Percentiles rank a stretch among this genome's conserved stretches.
phyloP scores from a whole-genome alignment of 2,329 filamentous ascomycete species.

The Teratosphaeria pseudoeucalypti region DNA sequence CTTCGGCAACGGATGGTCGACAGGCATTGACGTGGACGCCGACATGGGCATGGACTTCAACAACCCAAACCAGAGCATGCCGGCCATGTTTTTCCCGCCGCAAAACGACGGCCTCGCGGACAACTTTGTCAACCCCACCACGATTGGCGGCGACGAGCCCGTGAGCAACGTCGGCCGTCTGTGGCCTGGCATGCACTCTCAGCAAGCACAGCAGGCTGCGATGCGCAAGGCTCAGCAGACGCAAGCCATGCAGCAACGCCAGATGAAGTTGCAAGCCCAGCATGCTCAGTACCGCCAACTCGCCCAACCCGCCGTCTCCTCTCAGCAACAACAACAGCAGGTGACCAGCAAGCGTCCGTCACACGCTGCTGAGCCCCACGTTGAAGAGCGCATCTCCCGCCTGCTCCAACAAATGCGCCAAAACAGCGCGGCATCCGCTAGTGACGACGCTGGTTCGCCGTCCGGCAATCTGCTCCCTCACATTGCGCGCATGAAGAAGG shows the following conservation, averaged over 20 bases:
- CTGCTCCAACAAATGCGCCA: conserved; percentile 86
- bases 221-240: conserved; percentile 45
- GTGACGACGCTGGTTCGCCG: conserved; percentile 37
- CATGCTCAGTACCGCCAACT: conserved; percentile 28
- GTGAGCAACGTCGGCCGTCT: conserved; percentile 54
- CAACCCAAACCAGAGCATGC: conserved; percentile 34
- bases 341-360: conserved; percentile 36
- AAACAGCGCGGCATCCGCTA: conserved; percentile 45
- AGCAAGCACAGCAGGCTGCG: conserved; percentile 54
- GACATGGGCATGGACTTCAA: conserved; percentile 60
- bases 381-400: conserved; percentile 86
- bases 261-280: conserved; percentile 31
- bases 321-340: conserved; percentile 22
- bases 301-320: conserved; percentile 6
- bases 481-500: conserved; percentile 70
- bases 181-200: conserved; percentile 89
- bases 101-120: conserved; percentile 26
- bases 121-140: conserved; percentile 63
- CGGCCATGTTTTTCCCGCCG: conserved; percentile 53
- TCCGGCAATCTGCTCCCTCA: conserved; percentile 45
- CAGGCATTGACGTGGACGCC: conserved; percentile 38
- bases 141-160: conserved; percentile 52
- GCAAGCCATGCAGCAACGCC: conserved; percentile 39
- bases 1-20: conserved; percentile 45
- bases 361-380: conserved; percentile 36